Percentiles rank a stretch among this genome's conserved stretches.
These are phyloP conservation scores for Phallus indusiatus DNA, from an alignment of 768 basidiomycete species.

Conservation along the genomic window DNA sequence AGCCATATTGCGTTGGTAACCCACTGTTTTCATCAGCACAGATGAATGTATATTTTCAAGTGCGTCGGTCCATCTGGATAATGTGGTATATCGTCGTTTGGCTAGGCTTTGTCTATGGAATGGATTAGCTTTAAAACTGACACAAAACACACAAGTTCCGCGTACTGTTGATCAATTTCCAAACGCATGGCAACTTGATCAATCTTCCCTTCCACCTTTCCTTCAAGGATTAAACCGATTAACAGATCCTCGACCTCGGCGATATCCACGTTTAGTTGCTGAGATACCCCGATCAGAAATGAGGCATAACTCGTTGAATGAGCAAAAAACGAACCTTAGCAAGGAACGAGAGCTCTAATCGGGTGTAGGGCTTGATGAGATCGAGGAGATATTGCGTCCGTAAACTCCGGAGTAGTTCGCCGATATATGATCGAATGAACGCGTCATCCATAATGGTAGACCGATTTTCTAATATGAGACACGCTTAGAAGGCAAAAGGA, in stretches of 20 bases:
- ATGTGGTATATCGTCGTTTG: conserved; percentile 73
- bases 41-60: conserved; percentile 64
- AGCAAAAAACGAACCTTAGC: conserved; percentile 53
- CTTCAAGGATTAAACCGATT: conserved; percentile 88
- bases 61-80: conserved; percentile 77
- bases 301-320: neutral
- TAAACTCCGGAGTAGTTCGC: conserved; percentile 87
- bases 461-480: conserved; percentile 58
- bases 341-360: conserved; percentile 87
- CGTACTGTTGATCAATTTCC: conserved; percentile 81
- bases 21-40: conserved; percentile 63
- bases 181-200: conserved; percentile 94
- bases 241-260: conserved; percentile 84
- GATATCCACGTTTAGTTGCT: conserved; percentile 95
- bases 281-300: neutral
- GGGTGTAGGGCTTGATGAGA: conserved; percentile 94
- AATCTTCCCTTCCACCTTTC: conserved; percentile 89
- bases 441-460: conserved; percentile 93
- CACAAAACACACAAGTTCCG: conserved; percentile 11
- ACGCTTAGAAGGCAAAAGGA: neutral
- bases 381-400: conserved; percentile 97
- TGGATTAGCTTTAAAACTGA: neutral
- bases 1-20: conserved; percentile 1
- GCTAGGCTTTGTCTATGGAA: conserved; percentile 68
- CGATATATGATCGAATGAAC: conserved; percentile 94